phyloP scores from a whole-genome alignment of 441 rosid species.

The Raphanus hybrid region DNA sequence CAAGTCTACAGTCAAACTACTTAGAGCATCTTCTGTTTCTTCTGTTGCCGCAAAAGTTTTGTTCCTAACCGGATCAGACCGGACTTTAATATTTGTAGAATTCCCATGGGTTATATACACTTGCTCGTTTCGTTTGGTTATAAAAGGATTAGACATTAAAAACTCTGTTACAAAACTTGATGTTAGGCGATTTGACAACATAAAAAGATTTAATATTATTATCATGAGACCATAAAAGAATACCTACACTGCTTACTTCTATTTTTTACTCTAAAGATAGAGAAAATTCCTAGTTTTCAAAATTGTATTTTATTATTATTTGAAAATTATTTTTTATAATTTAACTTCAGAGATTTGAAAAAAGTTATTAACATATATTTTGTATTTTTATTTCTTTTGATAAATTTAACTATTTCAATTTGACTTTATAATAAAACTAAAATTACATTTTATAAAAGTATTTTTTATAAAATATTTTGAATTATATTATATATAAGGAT shows the following conservation, averaged over 20 bases:
- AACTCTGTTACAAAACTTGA: not conserved
- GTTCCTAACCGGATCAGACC: constrained; percentile 22
- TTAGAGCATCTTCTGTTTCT: constrained; percentile 15
- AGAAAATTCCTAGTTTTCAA: no score
- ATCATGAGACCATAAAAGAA: not conserved
- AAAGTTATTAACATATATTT: no score
- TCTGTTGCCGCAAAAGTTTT: constrained; percentile 25
- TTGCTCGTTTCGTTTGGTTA: not conserved
- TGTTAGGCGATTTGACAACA: not conserved
- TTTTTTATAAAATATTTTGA: no score
- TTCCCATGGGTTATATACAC: constrained; percentile 6
- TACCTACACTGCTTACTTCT: not conserved
- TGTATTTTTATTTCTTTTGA: no score
- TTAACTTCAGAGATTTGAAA: no score
- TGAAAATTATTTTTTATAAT: no score
- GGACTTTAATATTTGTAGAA: constrained; percentile 6
- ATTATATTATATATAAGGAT: no score
- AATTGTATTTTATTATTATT: no score
- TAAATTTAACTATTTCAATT: no score
- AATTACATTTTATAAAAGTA: no score
- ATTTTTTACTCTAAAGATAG: no score
- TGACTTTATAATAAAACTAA: no score
- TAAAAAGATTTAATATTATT: not conserved
- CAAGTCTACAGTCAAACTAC: constrained; percentile 51
- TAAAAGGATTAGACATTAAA: not conserved